Conservation (phyloP, 371 early-diverging fungal genomes). For the Actinomucor elegans region DNA sequence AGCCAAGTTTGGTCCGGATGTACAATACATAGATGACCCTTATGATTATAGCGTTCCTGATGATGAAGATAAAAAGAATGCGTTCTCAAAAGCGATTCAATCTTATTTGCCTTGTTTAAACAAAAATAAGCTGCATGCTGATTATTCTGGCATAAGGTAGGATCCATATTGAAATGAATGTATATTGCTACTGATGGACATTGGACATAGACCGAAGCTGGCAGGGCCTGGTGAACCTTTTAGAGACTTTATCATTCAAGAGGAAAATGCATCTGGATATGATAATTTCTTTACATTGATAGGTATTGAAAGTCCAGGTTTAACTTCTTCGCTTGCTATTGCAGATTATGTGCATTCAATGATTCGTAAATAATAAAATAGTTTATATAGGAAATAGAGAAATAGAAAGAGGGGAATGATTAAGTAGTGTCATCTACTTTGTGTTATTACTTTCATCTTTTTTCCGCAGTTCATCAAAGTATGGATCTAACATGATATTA, state of each 20-base stretch:
- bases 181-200: neutral
- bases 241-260: slow-evolving; percentile 76
- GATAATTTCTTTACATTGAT: slow-evolving; percentile 71
- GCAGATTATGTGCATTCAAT: slow-evolving; percentile 65
- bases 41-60: slow-evolving; percentile 64
- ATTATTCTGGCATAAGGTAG: slow-evolving; percentile 83
- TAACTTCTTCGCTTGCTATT: slow-evolving; percentile 86
- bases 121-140: slow-evolving; percentile 59
- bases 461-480: slow-evolving; percentile 53
- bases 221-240: slow-evolving; percentile 71
- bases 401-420: neutral
- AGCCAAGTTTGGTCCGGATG: slow-evolving; percentile 85
- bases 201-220: slow-evolving; percentile 71
- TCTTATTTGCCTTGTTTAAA: slow-evolving; percentile 65
- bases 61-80: slow-evolving; percentile 31
- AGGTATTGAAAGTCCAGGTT: slow-evolving; percentile 91
- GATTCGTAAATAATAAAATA: slow-evolving; percentile 17
- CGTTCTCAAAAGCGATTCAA: slow-evolving; percentile 58
- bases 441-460: too few species aligned
- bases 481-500: slow-evolving; percentile 37
- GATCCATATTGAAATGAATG: neutral
- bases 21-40: slow-evolving; percentile 55
- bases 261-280: slow-evolving; percentile 47
- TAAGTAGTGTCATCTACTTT: neutral
- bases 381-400: neutral